Base-by-base conservation (phyloP, 2,329 filamentous ascomycete genomes). In the Tolypocladium album region DNA sequence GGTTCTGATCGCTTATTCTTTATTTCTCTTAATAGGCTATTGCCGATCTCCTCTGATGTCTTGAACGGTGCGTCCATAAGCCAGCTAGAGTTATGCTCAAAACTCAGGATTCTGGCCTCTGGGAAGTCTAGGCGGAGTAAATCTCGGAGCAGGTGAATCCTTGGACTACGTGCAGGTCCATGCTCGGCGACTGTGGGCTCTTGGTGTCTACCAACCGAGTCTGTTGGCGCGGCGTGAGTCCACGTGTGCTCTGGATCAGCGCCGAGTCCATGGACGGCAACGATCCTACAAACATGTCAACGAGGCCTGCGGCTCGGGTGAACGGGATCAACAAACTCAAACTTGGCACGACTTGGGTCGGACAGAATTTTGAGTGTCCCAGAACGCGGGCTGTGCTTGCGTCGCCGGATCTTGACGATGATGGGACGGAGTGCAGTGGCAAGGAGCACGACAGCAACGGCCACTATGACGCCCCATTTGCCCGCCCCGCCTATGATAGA, bases 41-140 rank as follows among this genome's bases (percentile, higher is more conserved):
- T 38, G 40, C 61, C 61, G 53, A 67, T 64, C 52, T 65, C 56
- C 50, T 61, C 40, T 11, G 61, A 55, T 7, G 62, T 66, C 40
- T 65, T 65, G 5, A 61, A 50, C 2, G 61, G 65, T 1, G 61
- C 63, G 55, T 66, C 61, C 24, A 62, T 43, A 22, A 67, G 52
- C 66, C 64, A 67, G 56, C 64, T 58, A 0, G 64, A 66, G 39
- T 66, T 66, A 45, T 67, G 56, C 1, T 60, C 59, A 53, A 66
- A 66, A 52, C 57, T 60, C 13, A 65, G 55, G 3, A 68, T 64
- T 47, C 64, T 62, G 7, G 65, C 64, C 2, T 62, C 50, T 39
- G 63, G 59, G 24, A 67, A 66, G 45, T 63, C 62, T 5, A 31
- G 7, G 34, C 27, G 34, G 15, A 67, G 59, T 0, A 67, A 55